A percentile compares a stretch with the other conserved stretches of the same genome.
phyloP scores from a whole-genome alignment of 768 basidiomycete species.

The Podaxis sp. region DNA sequence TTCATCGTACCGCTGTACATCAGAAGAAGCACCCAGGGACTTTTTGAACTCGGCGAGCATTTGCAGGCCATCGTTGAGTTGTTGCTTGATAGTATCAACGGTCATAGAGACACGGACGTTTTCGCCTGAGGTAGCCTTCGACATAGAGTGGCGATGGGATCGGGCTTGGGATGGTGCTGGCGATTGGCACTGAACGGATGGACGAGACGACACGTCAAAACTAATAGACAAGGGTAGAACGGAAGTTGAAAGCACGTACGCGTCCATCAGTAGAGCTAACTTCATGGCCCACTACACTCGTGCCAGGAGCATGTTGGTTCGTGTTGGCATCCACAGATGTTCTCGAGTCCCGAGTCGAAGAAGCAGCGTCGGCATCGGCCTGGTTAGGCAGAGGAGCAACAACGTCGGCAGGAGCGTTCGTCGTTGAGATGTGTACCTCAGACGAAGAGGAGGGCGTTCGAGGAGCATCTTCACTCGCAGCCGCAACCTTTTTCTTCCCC shows the following conservation, averaged over 20 bases:
- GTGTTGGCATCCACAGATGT: background rate
- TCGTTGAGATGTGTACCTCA: background rate
- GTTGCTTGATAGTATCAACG: slow-evolving; percentile 11
- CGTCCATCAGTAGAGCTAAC: slow-evolving; percentile 3
- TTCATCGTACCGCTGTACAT: slow-evolving; percentile 7
- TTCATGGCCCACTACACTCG: background rate
- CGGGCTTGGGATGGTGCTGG: slow-evolving; percentile 6
- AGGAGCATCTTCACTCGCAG: background rate
- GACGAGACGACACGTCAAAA: background rate
- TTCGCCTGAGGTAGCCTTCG: slow-evolving; percentile 6
- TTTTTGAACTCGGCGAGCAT: slow-evolving; percentile 9
- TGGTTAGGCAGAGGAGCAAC: background rate
- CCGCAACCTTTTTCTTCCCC: background rate
- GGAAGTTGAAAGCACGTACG: background rate
- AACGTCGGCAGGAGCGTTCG: background rate
- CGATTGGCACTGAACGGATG: slow-evolving; percentile 1
- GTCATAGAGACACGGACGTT: slow-evolving; percentile 4
- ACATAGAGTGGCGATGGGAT: slow-evolving; percentile 1
- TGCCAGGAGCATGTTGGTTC: background rate
- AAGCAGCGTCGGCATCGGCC: background rate
- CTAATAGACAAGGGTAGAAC: background rate
- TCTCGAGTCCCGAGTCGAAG: background rate
- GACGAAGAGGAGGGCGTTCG: background rate
- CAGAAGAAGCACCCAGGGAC: slow-evolving; percentile 3
- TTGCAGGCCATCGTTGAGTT: slow-evolving; percentile 7